Percentiles rank a stretch among this genome's conserved stretches.
Conservation (phyloP, 2,329 filamentous ascomycete genomes). For the Colletotrichum navitas region DNA sequence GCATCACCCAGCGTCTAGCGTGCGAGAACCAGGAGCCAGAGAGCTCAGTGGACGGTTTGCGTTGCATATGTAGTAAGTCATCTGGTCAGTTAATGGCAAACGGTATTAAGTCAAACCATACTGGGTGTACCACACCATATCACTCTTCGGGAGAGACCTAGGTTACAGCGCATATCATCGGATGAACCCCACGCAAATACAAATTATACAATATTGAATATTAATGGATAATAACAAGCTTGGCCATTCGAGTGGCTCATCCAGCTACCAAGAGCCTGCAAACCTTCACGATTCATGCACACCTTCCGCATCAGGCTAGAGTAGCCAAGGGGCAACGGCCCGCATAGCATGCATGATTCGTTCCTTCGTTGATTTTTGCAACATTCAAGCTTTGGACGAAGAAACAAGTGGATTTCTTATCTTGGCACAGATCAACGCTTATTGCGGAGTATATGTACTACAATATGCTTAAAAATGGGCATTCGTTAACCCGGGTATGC, state of each 20-base stretch:
- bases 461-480: too few species aligned
- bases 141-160: background rate
- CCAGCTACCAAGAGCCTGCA: background rate
- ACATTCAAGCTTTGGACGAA: slow-evolving; percentile 12
- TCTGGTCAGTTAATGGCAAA: background rate
- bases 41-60: too few species aligned
- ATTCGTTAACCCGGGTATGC: background rate
- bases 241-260: background rate
- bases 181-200: slow-evolving; percentile 11
- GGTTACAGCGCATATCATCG: background rate
- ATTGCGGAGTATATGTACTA: too few species aligned
- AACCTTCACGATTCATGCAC: slow-evolving; percentile 31
- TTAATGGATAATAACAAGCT: background rate
- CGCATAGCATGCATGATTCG: slow-evolving; percentile 1
- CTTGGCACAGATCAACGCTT: background rate
- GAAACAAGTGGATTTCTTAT: background rate
- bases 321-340: background rate
- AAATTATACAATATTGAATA: background rate
- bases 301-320: slow-evolving; percentile 25
- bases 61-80: background rate
- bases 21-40: too few species aligned
- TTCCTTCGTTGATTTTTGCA: background rate
- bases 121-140: too few species aligned
- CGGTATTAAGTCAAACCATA: background rate
- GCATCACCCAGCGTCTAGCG: too few species aligned